Percentiles rank a stretch among this genome's conserved stretches.
Conservation (phyloP, 2,329 filamentous ascomycete genomes). For the Stachybotrys elegans region DNA sequence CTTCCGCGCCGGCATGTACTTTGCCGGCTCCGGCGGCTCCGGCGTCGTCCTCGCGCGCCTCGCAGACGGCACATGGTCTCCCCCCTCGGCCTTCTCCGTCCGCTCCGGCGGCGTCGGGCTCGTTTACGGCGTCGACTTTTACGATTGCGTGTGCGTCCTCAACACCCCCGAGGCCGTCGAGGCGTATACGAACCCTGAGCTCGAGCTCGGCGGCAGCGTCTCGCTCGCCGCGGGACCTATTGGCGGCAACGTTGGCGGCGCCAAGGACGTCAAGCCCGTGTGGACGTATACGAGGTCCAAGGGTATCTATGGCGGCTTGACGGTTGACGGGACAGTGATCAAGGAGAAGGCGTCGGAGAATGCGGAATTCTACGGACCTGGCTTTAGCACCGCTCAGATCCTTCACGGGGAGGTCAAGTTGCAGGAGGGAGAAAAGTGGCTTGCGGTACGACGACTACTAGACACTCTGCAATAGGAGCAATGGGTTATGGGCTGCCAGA, state of each 20-base stretch:
- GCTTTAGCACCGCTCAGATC: constrained; percentile 30
- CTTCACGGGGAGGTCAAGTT: constrained; percentile 25
- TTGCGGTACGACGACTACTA: no score
- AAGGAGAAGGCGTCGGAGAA: constrained; percentile 76
- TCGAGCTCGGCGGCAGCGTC: constrained; percentile 66
- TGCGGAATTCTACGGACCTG: constrained; percentile 67
- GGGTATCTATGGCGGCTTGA: constrained; percentile 73
- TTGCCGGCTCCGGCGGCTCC: constrained; percentile 51
- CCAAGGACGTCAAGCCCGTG: constrained; percentile 48
- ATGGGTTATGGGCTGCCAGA: no score
- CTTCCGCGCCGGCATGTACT: constrained; percentile 50
- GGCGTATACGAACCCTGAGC: constrained; percentile 61
- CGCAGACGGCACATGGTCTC: constrained; percentile 61
- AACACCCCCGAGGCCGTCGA: constrained; percentile 63
- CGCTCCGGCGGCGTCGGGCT: constrained; percentile 68
- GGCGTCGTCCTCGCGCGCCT: constrained; percentile 55
- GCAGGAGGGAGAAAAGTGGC: no score
- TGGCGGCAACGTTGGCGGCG: constrained; percentile 24
- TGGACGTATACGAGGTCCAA: constrained; percentile 81
- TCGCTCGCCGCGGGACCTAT: constrained; percentile 56
- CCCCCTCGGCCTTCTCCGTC: constrained; percentile 66
- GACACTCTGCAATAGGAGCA: no score
- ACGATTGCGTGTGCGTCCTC: constrained; percentile 72
- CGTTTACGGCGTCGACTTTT: constrained; percentile 68
- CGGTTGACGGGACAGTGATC: constrained; percentile 75